Evolutionary conservation across 1,139 yeast species (phyloP).

Genomic region (Sugiyamaella xylanicola): DNA sequence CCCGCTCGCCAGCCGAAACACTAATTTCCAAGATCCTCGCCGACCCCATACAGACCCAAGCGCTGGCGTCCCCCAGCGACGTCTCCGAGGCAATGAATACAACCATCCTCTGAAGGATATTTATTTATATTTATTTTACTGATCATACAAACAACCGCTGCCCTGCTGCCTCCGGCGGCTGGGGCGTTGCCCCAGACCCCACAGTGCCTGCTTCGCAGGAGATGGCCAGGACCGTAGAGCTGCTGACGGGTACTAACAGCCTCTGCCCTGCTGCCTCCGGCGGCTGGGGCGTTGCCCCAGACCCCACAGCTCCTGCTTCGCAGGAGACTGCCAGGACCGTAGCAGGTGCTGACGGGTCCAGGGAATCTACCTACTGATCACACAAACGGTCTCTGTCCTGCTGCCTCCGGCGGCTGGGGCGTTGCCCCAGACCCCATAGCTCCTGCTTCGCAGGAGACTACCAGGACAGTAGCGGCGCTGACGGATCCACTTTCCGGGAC

Average conservation of each 20-base stretch:
- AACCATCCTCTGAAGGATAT: constrained; percentile 3
- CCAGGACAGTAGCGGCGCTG: neutral
- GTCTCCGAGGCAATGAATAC: constrained; percentile 19
- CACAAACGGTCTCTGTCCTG: neutral
- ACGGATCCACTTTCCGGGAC: neutral
- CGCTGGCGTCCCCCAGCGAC: neutral
- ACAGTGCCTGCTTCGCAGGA: neutral
- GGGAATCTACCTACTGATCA: too few species aligned
- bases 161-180: constrained; percentile 2
- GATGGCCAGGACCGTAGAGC: too few species aligned
- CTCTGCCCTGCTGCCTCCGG: too few species aligned
- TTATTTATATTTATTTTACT: constrained; percentile 4
- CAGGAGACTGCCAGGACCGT: too few species aligned
- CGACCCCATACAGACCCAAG: constrained; percentile 5
- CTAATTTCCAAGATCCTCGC: constrained; percentile 2
- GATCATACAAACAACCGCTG: neutral
- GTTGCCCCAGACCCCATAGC: too few species aligned
- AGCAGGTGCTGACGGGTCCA: too few species aligned
- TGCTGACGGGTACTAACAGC: too few species aligned
- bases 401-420: too few species aligned
- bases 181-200: neutral
- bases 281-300: too few species aligned
- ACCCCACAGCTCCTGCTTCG: too few species aligned
- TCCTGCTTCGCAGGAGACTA: too few species aligned
- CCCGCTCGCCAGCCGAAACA: neutral